Conservation (phyloP, 306 rosid genomes). For the Sicyos baderoa region DNA sequence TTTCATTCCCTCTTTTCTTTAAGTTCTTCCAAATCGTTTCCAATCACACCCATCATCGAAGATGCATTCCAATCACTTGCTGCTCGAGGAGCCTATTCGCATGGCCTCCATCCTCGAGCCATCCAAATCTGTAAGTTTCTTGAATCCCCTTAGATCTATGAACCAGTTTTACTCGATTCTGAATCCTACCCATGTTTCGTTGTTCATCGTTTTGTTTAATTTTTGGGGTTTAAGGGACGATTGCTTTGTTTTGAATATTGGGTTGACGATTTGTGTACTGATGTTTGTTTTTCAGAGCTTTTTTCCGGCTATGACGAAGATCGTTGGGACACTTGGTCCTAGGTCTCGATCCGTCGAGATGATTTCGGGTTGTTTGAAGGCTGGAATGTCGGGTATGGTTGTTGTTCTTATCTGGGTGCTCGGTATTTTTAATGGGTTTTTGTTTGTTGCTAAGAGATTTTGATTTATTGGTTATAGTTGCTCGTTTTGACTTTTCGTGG, state of each 20-base stretch:
- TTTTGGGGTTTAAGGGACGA: neutral
- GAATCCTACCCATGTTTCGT: neutral
- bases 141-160: constrained; percentile 4
- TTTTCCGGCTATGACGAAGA: constrained; percentile 92
- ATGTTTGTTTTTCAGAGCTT: constrained; percentile 36
- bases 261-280: neutral
- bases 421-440: neutral
- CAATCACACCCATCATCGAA: constrained; percentile 21
- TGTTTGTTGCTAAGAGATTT: neutral
- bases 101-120: constrained; percentile 95
- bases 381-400: constrained; percentile 93
- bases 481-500: constrained; percentile 96
- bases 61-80: constrained; percentile 90
- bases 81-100: constrained; percentile 90
- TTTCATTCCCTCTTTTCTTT: neutral
- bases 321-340: constrained; percentile 93
- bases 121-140: constrained; percentile 58
- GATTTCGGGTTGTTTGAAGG: constrained; percentile 72
- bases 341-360: constrained; percentile 69
- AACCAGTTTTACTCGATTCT: neutral
- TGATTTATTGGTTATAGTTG: constrained; percentile 46
- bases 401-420: neutral
- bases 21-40: neutral
- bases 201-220: neutral
- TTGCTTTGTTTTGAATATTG: constrained; percentile 1